Percentiles rank a stretch among this genome's conserved stretches.
Evolutionary conservation across 2,329 filamentous ascomycete species (phyloP).

Genomic region (Verticillium alfalfae): DNA sequence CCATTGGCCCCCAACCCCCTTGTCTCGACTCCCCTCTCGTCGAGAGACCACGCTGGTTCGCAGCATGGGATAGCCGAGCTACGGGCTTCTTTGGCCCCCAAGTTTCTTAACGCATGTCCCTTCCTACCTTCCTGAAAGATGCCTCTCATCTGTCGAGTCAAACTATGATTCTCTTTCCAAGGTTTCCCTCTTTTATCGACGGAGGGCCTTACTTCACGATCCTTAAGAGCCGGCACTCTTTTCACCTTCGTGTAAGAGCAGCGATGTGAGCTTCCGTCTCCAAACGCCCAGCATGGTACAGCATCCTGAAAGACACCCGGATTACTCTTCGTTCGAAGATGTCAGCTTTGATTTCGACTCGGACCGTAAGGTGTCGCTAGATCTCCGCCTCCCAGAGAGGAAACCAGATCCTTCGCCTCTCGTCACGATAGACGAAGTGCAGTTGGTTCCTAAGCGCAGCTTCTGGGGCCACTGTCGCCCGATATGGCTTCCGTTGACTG

Average conservation of each 20-base stretch:
- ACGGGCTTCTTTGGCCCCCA: neutral
- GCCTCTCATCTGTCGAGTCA: neutral
- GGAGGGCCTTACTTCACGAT: neutral
- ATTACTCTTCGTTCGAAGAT: neutral
- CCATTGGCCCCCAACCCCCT: neutral
- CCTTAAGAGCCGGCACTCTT: neutral
- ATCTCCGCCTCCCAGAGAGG: neutral
- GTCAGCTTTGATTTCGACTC: constrained; percentile 4
- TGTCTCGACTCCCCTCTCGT: neutral
- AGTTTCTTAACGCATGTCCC: neutral
- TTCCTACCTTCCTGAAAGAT: neutral
- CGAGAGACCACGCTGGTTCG: neutral
- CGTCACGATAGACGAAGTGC: neutral
- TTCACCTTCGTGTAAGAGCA: neutral
- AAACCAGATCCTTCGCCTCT: neutral
- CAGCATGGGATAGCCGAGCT: neutral
- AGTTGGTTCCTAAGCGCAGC: neutral
- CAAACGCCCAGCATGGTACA: neutral
- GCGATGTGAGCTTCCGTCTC: neutral
- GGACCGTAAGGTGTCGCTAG: constrained; percentile 1
- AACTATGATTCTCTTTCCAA: neutral
- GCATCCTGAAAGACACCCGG: neutral
- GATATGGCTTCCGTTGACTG: neutral
- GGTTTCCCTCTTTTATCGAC: neutral
- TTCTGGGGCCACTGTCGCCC: constrained; percentile 1